Percentiles rank a stretch among this genome's conserved stretches.
Evolutionary conservation across 2,329 filamentous ascomycete species (phyloP).

Genomic region (Aureobasidium sp.): DNA sequence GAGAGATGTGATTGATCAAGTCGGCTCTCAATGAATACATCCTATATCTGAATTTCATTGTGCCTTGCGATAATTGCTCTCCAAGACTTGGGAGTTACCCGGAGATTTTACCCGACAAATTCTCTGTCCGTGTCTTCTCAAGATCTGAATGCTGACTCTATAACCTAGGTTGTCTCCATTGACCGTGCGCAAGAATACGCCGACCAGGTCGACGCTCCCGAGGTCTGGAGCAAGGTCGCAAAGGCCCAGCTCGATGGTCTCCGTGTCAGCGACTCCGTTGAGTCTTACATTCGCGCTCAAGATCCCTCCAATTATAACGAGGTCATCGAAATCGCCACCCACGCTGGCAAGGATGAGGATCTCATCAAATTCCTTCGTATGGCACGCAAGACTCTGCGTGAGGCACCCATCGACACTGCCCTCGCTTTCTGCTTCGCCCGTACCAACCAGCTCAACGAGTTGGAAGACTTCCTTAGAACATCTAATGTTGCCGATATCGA

Average conservation of each 20-base stretch:
- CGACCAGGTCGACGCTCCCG: conserved; percentile 84
- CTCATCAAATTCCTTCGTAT: conserved; percentile 94
- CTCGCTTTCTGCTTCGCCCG: conserved; percentile 91
- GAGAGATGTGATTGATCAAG: neutral
- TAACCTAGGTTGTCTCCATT: conserved; percentile 64
- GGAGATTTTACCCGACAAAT: neutral
- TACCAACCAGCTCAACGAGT: conserved; percentile 81
- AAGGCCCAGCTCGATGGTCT: conserved; percentile 97
- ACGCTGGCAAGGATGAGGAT: conserved; percentile 95
- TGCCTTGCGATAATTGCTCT: neutral
- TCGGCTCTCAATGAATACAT: neutral
- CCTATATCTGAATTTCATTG: neutral
- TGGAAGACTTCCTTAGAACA: conserved; percentile 90
- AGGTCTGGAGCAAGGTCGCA: conserved; percentile 97
- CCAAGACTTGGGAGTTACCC: no score
- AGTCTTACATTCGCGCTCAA: conserved; percentile 92
- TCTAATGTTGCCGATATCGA: conserved; percentile 96
- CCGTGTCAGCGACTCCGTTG: conserved; percentile 83
- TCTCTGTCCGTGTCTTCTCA: no score
- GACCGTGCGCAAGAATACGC: conserved; percentile 94
- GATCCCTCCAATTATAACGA: conserved; percentile 91
- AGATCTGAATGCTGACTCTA: neutral
- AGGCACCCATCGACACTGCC: conserved; percentile 86
- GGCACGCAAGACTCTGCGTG: conserved; percentile 93
- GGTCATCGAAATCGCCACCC: conserved; percentile 91